phyloP scores from a whole-genome alignment of 2,329 filamentous ascomycete species.

The Dothistroma septosporum region DNA sequence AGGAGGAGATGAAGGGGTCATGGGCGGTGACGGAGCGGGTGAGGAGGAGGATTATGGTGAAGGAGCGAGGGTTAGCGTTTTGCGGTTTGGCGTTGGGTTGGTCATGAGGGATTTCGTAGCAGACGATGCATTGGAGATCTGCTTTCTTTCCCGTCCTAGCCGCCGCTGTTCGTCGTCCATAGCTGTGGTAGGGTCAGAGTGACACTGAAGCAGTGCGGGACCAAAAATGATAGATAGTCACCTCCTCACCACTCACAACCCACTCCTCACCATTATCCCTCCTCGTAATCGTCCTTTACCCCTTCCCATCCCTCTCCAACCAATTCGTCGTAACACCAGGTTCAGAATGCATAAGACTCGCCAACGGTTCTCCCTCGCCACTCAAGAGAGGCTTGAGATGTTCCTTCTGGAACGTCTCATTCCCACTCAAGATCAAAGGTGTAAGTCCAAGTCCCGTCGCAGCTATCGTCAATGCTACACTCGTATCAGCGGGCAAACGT shows the following conservation, averaged over 20 bases:
- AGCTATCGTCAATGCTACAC: constrained; percentile 49
- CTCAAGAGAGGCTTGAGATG: constrained; percentile 39
- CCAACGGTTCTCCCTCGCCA: constrained; percentile 43
- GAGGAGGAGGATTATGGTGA: constrained; percentile 50
- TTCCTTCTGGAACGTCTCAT: constrained; percentile 38
- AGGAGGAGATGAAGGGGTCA: constrained; percentile 47
- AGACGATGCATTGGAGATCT: constrained; percentile 52
- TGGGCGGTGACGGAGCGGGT: constrained; percentile 46
- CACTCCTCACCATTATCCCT: constrained; percentile 48
- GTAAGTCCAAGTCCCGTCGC: constrained; percentile 52
- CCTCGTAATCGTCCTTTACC: constrained; percentile 51
- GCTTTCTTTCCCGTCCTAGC: constrained; percentile 52
- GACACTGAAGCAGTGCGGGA: neutral
- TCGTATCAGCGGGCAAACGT: constrained; percentile 51
- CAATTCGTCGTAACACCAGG: constrained; percentile 52
- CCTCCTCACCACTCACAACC: constrained; percentile 54
- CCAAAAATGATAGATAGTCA: constrained; percentile 12
- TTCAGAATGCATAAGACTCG: constrained; percentile 51
- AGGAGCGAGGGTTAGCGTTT: constrained; percentile 30
- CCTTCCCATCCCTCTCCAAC: constrained; percentile 47
- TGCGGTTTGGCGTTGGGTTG: constrained; percentile 5
- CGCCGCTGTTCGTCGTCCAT: constrained; percentile 53
- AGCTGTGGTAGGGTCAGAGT: constrained; percentile 33
- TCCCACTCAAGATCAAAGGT: constrained; percentile 48
- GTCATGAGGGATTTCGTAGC: constrained; percentile 37